A percentile compares a stretch with the other conserved stretches of the same genome.
Evolutionary conservation across 2,329 filamentous ascomycete genomes (phyloP).

Genomic region (Diaporthe vexans): DNA sequence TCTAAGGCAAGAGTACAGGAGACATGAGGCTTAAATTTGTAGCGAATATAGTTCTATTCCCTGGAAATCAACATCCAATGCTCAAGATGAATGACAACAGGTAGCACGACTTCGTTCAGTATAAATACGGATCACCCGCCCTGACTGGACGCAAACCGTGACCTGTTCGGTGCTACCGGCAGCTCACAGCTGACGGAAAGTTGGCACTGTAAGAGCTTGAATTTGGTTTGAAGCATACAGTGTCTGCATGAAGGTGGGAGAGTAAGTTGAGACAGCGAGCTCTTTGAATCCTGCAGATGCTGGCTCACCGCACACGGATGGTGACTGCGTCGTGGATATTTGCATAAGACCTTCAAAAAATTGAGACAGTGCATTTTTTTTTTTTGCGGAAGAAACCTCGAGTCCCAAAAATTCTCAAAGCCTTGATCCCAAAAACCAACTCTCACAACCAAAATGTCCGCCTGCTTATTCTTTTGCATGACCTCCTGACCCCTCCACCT

Average conservation of each 20-base stretch:
- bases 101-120: background rate
- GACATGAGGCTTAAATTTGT: too few species aligned
- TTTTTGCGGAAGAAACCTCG: background rate
- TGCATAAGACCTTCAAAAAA: background rate
- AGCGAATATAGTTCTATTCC: too few species aligned
- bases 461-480: too few species aligned
- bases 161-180: too few species aligned
- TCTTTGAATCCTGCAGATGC: background rate
- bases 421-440: slow-evolving; percentile 46
- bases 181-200: background rate
- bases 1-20: too few species aligned
- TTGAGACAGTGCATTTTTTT: too few species aligned
- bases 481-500: background rate
- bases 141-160: background rate
- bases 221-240: too few species aligned
- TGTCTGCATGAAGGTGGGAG: too few species aligned
- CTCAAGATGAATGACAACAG: background rate
- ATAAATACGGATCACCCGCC: too few species aligned
- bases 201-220: too few species aligned
- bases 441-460: background rate
- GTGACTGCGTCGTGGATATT: background rate
- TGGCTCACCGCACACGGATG: background rate
- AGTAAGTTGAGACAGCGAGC: background rate
- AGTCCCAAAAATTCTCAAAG: too few species aligned
- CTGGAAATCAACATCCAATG: too few species aligned